These are phyloP conservation scores for Cladosporium halotolerans DNA, from an alignment of 2,329 filamentous ascomycete species.

Conservation along the genomic window DNA sequence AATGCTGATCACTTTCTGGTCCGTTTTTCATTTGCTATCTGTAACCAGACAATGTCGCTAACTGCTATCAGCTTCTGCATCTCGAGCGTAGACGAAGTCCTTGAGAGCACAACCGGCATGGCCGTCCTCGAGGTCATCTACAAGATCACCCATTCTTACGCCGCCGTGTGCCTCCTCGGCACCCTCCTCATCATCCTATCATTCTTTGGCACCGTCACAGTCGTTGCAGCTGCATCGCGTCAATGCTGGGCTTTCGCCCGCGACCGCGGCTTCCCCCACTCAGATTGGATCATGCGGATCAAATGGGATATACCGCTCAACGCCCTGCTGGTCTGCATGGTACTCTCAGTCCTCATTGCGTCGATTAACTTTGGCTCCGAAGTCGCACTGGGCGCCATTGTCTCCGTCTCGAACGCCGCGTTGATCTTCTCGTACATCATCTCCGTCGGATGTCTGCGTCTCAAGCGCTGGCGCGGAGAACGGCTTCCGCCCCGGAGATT, in stretches of 20 bases:
- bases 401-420: slow-evolving; percentile 30
- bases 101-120: slow-evolving; percentile 19
- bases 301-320: slow-evolving; percentile 24
- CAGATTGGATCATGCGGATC: slow-evolving; percentile 15
- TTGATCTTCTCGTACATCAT: slow-evolving; percentile 22
- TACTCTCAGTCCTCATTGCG: slow-evolving; percentile 24
- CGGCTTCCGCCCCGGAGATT: slow-evolving; percentile 20
- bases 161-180: slow-evolving; percentile 21
- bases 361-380: slow-evolving; percentile 35
- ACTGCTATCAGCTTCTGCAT: no score
- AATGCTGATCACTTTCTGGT: slow-evolving; percentile 27
- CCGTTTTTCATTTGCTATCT: slow-evolving; percentile 14
- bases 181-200: slow-evolving; percentile 19
- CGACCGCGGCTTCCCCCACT: slow-evolving; percentile 26
- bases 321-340: slow-evolving; percentile 22
- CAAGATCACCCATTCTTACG: slow-evolving; percentile 20
- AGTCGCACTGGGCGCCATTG: slow-evolving; percentile 38
- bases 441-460: slow-evolving; percentile 19
- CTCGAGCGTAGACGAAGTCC: slow-evolving; percentile 19
- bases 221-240: slow-evolving; percentile 25
- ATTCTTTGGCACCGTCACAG: slow-evolving; percentile 22
- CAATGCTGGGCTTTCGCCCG: slow-evolving; percentile 27
- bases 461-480: slow-evolving; percentile 17
- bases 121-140: slow-evolving; percentile 23
- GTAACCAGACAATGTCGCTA: no score